Evolutionary conservation across 495 filamentous ascomycete genomes (phyloP).

Genomic region (Oleoguttula mirabilis): DNA sequence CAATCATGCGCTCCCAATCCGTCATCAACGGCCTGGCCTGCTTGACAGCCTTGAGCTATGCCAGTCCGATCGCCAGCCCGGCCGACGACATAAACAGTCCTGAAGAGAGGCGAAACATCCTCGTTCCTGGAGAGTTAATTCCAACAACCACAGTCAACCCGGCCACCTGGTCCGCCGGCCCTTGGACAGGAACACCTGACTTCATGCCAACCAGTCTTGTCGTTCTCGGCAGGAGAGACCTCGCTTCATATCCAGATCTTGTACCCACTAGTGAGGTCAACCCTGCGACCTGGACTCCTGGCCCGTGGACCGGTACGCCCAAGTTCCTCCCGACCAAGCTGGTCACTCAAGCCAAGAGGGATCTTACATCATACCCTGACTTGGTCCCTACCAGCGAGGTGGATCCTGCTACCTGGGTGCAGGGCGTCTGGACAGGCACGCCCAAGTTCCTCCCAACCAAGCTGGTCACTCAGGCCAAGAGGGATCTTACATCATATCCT

Average conservation of each 20-base stretch:
- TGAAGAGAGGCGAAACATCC: slow-evolving; percentile 3
- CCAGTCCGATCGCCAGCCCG: slow-evolving; percentile 3
- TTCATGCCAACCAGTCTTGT: slow-evolving; percentile 1
- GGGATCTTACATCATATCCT: too few species aligned
- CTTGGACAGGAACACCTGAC: not conserved
- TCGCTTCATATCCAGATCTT: not conserved
- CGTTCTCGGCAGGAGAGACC: not conserved
- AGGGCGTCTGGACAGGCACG: not conserved
- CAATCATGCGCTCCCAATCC: not conserved
- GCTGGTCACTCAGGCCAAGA: too few species aligned
- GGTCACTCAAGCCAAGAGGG: not conserved
- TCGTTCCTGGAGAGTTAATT: not conserved
- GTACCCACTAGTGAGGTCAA: not conserved
- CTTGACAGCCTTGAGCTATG: not conserved
- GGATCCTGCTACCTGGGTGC: not conserved
- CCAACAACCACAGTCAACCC: not conserved
- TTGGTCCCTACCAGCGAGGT: not conserved
- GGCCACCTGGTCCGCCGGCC: not conserved
- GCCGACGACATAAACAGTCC: too few species aligned
- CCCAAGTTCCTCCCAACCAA: not conserved
- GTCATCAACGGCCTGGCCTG: not conserved
- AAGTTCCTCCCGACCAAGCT: not conserved
- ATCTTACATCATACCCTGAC: not conserved
- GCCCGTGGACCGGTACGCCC: not conserved
- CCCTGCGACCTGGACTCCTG: not conserved